These are phyloP conservation scores for Acanthamoeba quina DNA, from an alignment of 208 protist genomes.

Conservation along the genomic window DNA sequence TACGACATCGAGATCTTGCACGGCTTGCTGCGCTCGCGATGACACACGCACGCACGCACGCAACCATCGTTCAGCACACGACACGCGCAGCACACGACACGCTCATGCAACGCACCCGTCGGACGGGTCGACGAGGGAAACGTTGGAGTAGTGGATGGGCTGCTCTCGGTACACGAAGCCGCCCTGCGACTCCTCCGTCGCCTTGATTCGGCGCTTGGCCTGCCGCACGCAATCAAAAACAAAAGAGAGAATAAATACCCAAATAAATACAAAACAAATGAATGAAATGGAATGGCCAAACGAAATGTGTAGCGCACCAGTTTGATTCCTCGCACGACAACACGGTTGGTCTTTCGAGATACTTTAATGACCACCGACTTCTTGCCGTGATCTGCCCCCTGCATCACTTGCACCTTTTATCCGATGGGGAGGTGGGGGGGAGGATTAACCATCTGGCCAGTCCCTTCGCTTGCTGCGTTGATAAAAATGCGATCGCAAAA, in stretches of 20 bases:
- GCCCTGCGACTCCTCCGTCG: not conserved
- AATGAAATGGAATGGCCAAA: not conserved
- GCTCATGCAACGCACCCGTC: conserved; percentile 15
- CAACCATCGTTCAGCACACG: no score
- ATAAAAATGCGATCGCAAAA: not conserved
- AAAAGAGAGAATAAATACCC: no score
- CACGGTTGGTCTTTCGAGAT: conserved; percentile 11
- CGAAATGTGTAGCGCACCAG: not conserved
- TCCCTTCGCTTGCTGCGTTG: not conserved
- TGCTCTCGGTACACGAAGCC: conserved; percentile 35
- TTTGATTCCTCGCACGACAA: conserved; percentile 31
- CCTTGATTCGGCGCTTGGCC: conserved; percentile 54
- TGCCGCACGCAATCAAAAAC: not conserved
- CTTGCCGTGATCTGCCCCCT: conserved; percentile 50
- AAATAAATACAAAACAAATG: not conserved
- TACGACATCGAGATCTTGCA: not conserved
- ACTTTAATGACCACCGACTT: conserved; percentile 12
- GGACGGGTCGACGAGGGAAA: conserved; percentile 55
- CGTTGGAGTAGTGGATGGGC: conserved; percentile 69
- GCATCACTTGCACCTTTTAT: conserved; percentile 62
- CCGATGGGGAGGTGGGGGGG: not conserved
- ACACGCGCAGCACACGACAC: not conserved
- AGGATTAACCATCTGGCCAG: not conserved
- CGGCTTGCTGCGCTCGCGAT: conserved; percentile 11
- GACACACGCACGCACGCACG: no score